These are phyloP conservation scores for Trypanosoma scelopori DNA, from an alignment of 208 protist species.

Conservation along the genomic window DNA sequence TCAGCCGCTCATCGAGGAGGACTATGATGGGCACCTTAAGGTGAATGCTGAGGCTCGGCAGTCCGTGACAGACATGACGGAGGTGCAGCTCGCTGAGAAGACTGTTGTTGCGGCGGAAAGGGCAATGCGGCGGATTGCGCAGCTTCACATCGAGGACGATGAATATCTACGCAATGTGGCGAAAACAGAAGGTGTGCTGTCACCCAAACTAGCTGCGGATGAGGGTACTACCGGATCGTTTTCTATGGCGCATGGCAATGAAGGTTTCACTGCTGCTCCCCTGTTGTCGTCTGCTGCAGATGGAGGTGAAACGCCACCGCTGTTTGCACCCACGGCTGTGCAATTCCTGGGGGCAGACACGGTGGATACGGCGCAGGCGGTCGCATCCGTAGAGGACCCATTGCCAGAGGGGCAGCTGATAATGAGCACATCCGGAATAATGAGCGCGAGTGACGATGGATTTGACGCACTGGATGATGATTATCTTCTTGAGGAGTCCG, in stretches of 20 bases:
- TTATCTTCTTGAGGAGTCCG: conserved; percentile 27
- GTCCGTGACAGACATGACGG: not conserved
- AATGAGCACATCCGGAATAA: not conserved
- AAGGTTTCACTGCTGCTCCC: too few species aligned
- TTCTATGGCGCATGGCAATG: not conserved
- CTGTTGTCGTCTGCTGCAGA: too few species aligned
- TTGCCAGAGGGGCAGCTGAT: not conserved
- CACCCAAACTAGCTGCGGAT: not conserved
- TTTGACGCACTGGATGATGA: conserved; percentile 23
- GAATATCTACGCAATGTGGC: conserved; percentile 18
- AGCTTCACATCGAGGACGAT: conserved; percentile 7
- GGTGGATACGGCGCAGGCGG: not conserved
- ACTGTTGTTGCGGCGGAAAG: conserved; percentile 23
- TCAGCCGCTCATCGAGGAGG: conserved; percentile 24
- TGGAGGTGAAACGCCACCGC: too few species aligned
- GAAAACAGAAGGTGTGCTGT: not conserved
- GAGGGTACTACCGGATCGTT: not conserved
- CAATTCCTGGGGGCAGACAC: too few species aligned
- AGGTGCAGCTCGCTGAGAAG: conserved; percentile 22
- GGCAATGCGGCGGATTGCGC: conserved; percentile 15
- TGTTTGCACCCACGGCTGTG: too few species aligned
- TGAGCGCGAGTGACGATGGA: conserved; percentile 22
- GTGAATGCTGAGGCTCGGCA: conserved; percentile 18
- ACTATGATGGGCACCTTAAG: conserved; percentile 17
- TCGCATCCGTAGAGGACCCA: not conserved